Conservation (phyloP, 2,329 filamentous ascomycete genomes). For the Domatiomyces catenatus region DNA sequence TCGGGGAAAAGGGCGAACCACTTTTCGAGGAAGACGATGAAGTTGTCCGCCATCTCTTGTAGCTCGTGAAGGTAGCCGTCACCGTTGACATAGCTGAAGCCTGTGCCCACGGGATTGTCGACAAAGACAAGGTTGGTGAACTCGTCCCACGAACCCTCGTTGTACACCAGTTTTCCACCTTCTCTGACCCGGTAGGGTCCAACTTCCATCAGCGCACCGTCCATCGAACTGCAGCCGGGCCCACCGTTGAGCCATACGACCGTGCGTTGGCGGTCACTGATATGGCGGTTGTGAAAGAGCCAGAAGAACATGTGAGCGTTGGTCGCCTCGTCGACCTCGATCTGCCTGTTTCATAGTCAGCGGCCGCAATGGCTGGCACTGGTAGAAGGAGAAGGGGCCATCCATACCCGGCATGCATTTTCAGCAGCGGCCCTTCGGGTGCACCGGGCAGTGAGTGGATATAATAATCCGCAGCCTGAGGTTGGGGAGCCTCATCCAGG, state of each 20-base stretch:
- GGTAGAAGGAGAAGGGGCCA: neutral
- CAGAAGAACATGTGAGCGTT: constrained; percentile 98
- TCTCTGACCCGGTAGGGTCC: constrained; percentile 80
- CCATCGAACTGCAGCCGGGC: constrained; percentile 92
- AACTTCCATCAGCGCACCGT: constrained; percentile 90
- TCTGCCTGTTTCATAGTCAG: constrained; percentile 46
- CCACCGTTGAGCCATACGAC: constrained; percentile 97
- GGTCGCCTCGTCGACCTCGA: constrained; percentile 69
- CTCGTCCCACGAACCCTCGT: constrained; percentile 96
- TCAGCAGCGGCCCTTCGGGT: constrained; percentile 61
- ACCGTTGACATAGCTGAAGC: constrained; percentile 88
- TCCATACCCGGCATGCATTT: constrained; percentile 97
- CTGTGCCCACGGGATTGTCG: constrained; percentile 91
- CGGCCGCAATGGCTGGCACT: constrained; percentile 6
- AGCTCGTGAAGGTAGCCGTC: constrained; percentile 76
- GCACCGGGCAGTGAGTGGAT: constrained; percentile 72
- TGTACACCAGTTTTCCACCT: constrained; percentile 55
- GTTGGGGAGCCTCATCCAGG: constrained; percentile 22
- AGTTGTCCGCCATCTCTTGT: constrained; percentile 75
- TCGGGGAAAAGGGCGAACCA: constrained; percentile 86
- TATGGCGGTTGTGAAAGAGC: constrained; percentile 92
- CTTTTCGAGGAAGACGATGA: constrained; percentile 76
- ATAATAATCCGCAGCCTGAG: constrained; percentile 65
- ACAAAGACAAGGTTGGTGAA: constrained; percentile 95
- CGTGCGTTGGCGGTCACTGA: constrained; percentile 76